Conservation (phyloP, 139 green algal species). For the Chlorella sorokiniana region DNA sequence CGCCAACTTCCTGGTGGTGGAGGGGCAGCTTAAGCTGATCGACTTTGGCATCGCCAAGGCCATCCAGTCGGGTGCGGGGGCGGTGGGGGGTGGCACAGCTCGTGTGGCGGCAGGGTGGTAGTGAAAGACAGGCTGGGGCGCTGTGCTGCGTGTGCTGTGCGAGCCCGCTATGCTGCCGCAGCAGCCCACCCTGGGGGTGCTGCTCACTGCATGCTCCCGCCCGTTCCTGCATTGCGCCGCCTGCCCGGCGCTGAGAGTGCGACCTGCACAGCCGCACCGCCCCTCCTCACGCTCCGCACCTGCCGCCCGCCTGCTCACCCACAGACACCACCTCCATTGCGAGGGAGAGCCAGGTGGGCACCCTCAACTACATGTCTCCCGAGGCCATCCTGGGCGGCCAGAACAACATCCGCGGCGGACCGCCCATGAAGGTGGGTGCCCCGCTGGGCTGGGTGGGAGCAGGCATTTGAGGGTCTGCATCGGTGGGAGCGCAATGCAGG, state of each 20-base stretch:
- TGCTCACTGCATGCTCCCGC: no score
- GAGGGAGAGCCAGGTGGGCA: conserved; percentile 91
- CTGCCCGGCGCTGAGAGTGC: no score
- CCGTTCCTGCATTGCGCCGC: no score
- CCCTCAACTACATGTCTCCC: conserved; percentile 98
- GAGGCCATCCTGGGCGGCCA: conserved; percentile 90
- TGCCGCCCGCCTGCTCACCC: background rate
- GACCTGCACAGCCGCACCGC: no score
- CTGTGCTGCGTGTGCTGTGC: background rate
- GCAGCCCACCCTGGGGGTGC: no score
- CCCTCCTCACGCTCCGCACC: background rate
- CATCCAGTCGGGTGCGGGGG: conserved; percentile 65
- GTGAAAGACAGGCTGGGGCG: background rate
- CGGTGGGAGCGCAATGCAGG: no score
- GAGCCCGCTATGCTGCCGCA: no score
- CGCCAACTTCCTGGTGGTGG: conserved; percentile 96
- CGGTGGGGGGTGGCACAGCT: background rate
- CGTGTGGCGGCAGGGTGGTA: background rate
- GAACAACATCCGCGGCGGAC: conserved; percentile 73
- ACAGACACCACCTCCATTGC: conserved; percentile 93
- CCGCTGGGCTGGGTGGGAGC: no score
- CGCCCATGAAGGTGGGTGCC: conserved; percentile 71
- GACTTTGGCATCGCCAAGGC: conserved; percentile 98
- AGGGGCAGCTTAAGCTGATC: conserved; percentile 97
- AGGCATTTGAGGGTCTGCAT: background rate